A percentile compares a stretch with the other conserved stretches of the same genome.
Conservation (phyloP, 768 basidiomycete species). For the Boletus tylopilopsis region DNA sequence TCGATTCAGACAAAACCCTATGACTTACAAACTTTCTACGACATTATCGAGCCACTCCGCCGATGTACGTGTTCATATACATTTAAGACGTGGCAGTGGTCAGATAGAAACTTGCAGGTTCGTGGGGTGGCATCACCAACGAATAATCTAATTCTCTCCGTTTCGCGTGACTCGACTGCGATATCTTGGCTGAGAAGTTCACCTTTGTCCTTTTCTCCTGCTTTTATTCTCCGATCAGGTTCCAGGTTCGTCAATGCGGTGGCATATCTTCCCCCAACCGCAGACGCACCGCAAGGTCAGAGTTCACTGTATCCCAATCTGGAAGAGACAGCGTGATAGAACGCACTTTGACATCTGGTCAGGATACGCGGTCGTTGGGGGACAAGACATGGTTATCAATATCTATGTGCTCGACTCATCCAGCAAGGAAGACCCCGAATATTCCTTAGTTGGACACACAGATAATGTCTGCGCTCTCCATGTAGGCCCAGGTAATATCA, state of each 20-base stretch:
- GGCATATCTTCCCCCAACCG: slow-evolving; percentile 67
- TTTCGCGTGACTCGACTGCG: slow-evolving; percentile 88
- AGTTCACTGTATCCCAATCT: neutral
- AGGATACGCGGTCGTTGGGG: slow-evolving; percentile 87
- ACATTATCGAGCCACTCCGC: slow-evolving; percentile 65
- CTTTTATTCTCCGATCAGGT: slow-evolving; percentile 57
- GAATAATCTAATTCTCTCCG: slow-evolving; percentile 77
- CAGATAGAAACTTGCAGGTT: slow-evolving; percentile 50
- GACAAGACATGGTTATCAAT: slow-evolving; percentile 86
- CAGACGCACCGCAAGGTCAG: slow-evolving; percentile 68
- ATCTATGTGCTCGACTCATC: slow-evolving; percentile 62
- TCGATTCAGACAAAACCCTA: neutral
- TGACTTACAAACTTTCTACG: slow-evolving; percentile 78
- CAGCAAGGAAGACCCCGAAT: slow-evolving; percentile 68
- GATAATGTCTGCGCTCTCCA: slow-evolving; percentile 88
- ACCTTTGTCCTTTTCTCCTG: slow-evolving; percentile 49
- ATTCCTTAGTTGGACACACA: slow-evolving; percentile 82
- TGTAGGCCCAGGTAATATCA: slow-evolving; percentile 61
- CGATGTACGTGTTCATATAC: slow-evolving; percentile 51
- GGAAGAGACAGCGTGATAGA: neutral
- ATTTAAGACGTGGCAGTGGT: neutral
- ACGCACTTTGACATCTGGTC: slow-evolving; percentile 10
- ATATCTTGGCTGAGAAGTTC: slow-evolving; percentile 74
- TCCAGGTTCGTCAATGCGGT: slow-evolving; percentile 79
- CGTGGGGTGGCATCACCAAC: slow-evolving; percentile 76